Evolutionary conservation across 768 basidiomycete genomes (phyloP), one percentile per base, ranked within the genome.

Genomic region (Stropharia rugosoannulata): DNA sequence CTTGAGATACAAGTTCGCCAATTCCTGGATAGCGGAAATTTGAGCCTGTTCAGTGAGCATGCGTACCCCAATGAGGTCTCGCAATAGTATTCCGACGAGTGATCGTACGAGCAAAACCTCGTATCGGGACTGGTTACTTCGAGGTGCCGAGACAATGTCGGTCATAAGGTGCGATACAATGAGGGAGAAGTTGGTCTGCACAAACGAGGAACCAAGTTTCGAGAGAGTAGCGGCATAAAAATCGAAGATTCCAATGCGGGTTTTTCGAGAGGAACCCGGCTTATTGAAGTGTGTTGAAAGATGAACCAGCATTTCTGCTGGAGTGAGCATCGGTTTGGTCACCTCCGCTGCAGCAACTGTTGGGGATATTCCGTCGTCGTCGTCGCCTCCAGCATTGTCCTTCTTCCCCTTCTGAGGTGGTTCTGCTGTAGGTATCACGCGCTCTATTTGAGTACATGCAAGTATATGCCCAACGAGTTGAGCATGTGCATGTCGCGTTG

Each of bases 1-100:
- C 69, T 90, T 93, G 56, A 97, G 74, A 67, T 93, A 97, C 4
- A 81, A 76, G 36, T 78, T 86, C 0, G 91, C 86, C 40, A 97
- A 74, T 61, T 97, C 95, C 62, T 90, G 86, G 35, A 97, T 90
- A 2, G 95, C 95, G 25, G 78, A 76, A 44, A 98, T 95, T 70
- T 98, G 96, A 0, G 90, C 95, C 66, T 94, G 92, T 65, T 99
- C 96, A 57, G 90, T 90, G 59, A 98, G 72, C 80, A 97, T 87
- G 57, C 95, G 76, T 1, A 90, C 85, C 2, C 92, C 93, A 42
- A 99, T 85, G 25, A 98, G 79, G 62, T 97, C 93, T 49, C 94
- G 78, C 27, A 98, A 71, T 10, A 98, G 63, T 32, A 93, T 80
- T 2, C 85, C 86, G 25, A 94, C 87, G 13, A 91, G 73, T 29